Evolutionary conservation across 495 filamentous ascomycete species (phyloP).

Genomic region (Aspergillus bridgeri): DNA sequence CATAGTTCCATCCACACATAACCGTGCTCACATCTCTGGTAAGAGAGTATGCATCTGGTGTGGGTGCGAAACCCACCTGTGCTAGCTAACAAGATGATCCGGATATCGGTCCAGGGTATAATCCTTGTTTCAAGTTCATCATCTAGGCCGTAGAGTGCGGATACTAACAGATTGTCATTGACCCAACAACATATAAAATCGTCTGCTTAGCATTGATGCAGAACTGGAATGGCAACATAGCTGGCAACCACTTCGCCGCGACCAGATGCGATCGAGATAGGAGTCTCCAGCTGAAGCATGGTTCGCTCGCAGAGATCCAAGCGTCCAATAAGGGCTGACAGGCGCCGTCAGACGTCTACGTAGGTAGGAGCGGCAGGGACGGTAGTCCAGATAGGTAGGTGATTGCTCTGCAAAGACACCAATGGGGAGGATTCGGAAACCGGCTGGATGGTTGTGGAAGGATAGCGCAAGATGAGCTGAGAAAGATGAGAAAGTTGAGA

Average conservation of each 20-base stretch:
- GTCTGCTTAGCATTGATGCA: background rate
- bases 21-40: slow-evolving; percentile 33
- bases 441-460: slow-evolving; percentile 8
- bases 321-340: slow-evolving; percentile 5
- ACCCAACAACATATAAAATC: background rate
- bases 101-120: slow-evolving; percentile 18
- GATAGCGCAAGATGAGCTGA: slow-evolving; percentile 5
- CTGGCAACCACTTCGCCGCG: slow-evolving; percentile 74
- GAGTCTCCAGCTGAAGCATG: slow-evolving; percentile 57
- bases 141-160: slow-evolving; percentile 18
- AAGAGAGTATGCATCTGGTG: slow-evolving; percentile 14
- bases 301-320: background rate
- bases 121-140: slow-evolving; percentile 33
- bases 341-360: background rate
- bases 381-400: no score
- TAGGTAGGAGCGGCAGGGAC: no score
- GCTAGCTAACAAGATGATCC: slow-evolving; percentile 4
- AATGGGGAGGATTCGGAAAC: background rate
- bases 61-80: slow-evolving; percentile 27
- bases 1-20: background rate
- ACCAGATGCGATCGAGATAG: slow-evolving; percentile 82
- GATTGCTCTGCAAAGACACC: background rate
- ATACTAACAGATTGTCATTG: background rate
- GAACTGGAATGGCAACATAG: background rate
- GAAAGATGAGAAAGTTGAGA: background rate